Evolutionary conservation across 2,329 filamentous ascomycete genomes (phyloP), one percentile per base, ranked within the genome.

Genomic region (Apiospora hydei): DNA sequence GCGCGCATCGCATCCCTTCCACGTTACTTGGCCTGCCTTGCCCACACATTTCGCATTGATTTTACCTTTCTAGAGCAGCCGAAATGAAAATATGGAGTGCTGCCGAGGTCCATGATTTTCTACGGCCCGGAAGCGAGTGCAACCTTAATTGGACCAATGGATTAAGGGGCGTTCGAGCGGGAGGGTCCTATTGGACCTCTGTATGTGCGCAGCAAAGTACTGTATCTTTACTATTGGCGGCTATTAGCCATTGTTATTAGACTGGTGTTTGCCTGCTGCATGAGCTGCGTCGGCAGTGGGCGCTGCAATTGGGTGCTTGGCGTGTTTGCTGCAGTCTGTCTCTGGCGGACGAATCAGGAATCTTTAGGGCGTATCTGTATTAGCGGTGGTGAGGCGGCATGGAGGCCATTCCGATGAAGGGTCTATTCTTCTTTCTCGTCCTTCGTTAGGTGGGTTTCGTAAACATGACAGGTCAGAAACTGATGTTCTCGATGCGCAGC

Each of bases 111-210:
- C 57, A 68, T 6, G 66, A 47, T 47, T 46, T 47, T 68, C 44
- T 14, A 47, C 68, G 47, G 68, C 30, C 68, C 68, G 68, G 68
- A 57, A 69, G 68, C 68, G 68, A 69, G 47, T 69, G 68, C 21
- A 69, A 57, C 68, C 30, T 57, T 51, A 21, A 18, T 57, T 30
- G 34, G 16, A 10, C 68, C 68, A 69, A 69, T 69, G 14, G 44
- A 26, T 34, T n/a, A 21, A 51, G 30, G 3, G 14, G 18, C 11
- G 8, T 16, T 51, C 67, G 47, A 24, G 68, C 68, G 68, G 68
- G 68, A 57, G 47, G 30, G 68, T 43, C 68, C 68, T 44, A 69
- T 69, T 69, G 68, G 68, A 13, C 34, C 34, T 21, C 21, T 38
- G 34, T 21, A 41, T 41, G 57, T 64, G 57, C 57, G 21, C 57